A percentile compares a stretch with the other conserved stretches of the same genome.
phyloP scores from a whole-genome alignment of 805 yeast species.

The Isabelozyma pseudorhagii region DNA sequence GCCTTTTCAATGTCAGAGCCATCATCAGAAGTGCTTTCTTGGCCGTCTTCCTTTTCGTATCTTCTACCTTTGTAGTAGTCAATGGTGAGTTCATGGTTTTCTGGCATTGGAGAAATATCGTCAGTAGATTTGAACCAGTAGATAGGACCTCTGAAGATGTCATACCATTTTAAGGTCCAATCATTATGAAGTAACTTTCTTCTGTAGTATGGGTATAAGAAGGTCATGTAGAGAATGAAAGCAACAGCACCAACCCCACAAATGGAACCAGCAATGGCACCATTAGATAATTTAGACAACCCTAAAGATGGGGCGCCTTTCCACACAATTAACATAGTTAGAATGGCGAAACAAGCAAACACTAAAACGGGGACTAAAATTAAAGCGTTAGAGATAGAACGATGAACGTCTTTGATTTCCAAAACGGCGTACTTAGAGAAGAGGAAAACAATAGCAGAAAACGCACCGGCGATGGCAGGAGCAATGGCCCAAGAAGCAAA shows the following conservation, averaged over 20 bases:
- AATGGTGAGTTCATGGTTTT: constrained; percentile 49
- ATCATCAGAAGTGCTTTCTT: constrained; percentile 8
- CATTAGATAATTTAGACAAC: constrained; percentile 49
- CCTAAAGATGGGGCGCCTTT: constrained; percentile 73
- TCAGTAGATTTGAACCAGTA: constrained; percentile 53
- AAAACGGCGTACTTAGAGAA: constrained; percentile 59
- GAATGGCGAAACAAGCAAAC: constrained; percentile 54
- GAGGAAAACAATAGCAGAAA: constrained; percentile 58
- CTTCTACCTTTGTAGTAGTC: constrained; percentile 69
- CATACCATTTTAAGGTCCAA: constrained; percentile 62
- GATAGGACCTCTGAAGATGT: constrained; percentile 54
- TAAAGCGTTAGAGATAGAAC: constrained; percentile 53
- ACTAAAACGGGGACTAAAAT: constrained; percentile 58
- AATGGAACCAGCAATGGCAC: constrained; percentile 55
- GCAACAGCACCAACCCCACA: constrained; percentile 66
- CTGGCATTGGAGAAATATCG: constrained; percentile 65
- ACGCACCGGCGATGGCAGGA: constrained; percentile 63
- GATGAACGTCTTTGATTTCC: constrained; percentile 47
- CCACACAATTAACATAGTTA: constrained; percentile 78
- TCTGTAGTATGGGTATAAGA: constrained; percentile 59
- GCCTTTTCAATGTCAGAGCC: constrained; percentile 11
- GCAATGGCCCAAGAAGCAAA: constrained; percentile 82
- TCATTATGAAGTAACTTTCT: constrained; percentile 61
- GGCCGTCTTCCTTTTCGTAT: constrained; percentile 9
- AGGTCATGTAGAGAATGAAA: constrained; percentile 44